These are phyloP conservation scores for Fomitiporia mediterranea DNA, from an alignment of 1,284 basidiomycete species.

Conservation along the genomic window DNA sequence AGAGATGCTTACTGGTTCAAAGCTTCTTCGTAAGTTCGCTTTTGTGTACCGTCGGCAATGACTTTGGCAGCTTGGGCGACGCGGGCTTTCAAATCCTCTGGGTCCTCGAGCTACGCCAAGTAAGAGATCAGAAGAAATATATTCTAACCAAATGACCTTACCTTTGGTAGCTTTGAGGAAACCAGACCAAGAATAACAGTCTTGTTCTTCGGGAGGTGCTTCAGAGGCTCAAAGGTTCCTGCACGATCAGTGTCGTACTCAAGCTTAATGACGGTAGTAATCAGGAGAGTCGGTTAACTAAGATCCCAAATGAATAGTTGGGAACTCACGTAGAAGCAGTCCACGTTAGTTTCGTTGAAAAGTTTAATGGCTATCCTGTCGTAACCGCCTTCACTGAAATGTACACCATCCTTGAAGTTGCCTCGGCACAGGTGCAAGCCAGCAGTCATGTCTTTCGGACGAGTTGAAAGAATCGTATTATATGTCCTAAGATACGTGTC, in stretches of 20 bases:
- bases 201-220: constrained; percentile 62
- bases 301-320: too few relatives aligned
- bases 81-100: constrained; percentile 51
- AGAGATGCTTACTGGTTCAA: constrained; percentile 49
- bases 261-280: constrained; percentile 44
- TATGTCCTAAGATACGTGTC: constrained; percentile 67
- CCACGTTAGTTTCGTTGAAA: constrained; percentile 72
- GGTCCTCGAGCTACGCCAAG: constrained; percentile 50
- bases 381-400: constrained; percentile 74
- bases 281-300: too few relatives aligned
- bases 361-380: constrained; percentile 68
- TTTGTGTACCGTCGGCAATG: constrained; percentile 47
- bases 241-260: constrained; percentile 78
- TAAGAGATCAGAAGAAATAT: not conserved
- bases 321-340: constrained; percentile 59
- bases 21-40: constrained; percentile 50
- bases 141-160: constrained; percentile 24
- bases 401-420: constrained; percentile 67
- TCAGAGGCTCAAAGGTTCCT: constrained; percentile 66
- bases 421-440: constrained; percentile 77
- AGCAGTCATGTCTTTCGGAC: constrained; percentile 60
- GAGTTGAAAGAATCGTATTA: constrained; percentile 57
- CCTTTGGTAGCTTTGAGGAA: constrained; percentile 64
- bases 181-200: constrained; percentile 70
- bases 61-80: constrained; percentile 61